Percentiles rank a stretch among this genome's conserved stretches.
Conservation (phyloP, 768 basidiomycete genomes). For the Boletus rubropictus region DNA sequence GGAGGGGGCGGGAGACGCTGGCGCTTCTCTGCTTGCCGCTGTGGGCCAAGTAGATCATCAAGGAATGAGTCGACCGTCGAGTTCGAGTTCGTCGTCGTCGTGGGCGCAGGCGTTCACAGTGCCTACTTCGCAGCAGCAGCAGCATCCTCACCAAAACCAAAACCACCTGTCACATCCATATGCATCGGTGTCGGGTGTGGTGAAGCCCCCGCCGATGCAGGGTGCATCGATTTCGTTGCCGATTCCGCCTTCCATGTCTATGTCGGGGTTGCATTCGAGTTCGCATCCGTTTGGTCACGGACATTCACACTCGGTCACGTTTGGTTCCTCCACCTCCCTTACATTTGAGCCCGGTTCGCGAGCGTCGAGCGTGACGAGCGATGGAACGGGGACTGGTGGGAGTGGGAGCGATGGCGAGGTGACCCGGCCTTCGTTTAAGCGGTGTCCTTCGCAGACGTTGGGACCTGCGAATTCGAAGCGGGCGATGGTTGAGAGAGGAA, state of each 20-base stretch:
- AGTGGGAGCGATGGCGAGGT: slow-evolving; percentile 30
- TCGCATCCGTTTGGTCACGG: neutral
- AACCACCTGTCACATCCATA: slow-evolving; percentile 2
- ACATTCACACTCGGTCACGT: slow-evolving; percentile 2
- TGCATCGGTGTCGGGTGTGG: neutral
- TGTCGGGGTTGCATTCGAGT: slow-evolving; percentile 9
- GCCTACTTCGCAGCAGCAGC: slow-evolving; percentile 7
- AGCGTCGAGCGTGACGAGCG: slow-evolving; percentile 30
- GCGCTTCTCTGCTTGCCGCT: neutral
- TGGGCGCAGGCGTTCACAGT: slow-evolving; percentile 39
- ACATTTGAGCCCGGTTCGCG: slow-evolving; percentile 24
- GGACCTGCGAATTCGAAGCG: slow-evolving; percentile 55
- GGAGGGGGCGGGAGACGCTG: neutral
- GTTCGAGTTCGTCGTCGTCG: slow-evolving; percentile 35
- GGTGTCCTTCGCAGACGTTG: slow-evolving; percentile 68
- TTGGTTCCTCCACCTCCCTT: slow-evolving; percentile 9
- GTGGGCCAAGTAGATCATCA: slow-evolving; percentile 14
- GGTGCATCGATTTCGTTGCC: slow-evolving; percentile 32
- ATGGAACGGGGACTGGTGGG: slow-evolving; percentile 28
- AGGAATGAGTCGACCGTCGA: slow-evolving; percentile 33
- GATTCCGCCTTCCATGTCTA: slow-evolving; percentile 23
- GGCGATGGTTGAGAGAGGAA: slow-evolving; percentile 34
- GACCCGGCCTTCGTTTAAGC: slow-evolving; percentile 64
- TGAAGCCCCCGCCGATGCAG: slow-evolving; percentile 26
- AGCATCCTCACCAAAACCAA: neutral